A percentile compares a stretch with the other conserved stretches of the same genome.
phyloP scores from a whole-genome alignment of 208 protist species.

The Leptomonas pyrrhocoris region DNA sequence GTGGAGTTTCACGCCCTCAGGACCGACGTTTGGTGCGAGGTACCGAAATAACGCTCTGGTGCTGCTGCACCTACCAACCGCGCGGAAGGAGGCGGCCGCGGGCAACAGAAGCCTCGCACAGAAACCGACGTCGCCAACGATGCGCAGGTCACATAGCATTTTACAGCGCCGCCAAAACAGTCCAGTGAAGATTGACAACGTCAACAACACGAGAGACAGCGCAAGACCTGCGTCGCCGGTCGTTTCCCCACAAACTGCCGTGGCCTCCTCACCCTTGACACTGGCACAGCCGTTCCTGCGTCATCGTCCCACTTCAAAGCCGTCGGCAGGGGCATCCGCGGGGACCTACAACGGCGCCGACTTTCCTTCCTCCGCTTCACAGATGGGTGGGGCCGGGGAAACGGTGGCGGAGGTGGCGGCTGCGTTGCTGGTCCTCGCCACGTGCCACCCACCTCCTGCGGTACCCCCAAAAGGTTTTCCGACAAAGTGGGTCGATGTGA shows the following conservation, averaged over 20 bases:
- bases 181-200: neutral
- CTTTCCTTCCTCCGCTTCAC: neutral
- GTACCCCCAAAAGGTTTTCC: slow-evolving; percentile 20
- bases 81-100: neutral
- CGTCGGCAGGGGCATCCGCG: neutral
- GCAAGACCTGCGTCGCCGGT: too few relatives aligned
- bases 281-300: slow-evolving; percentile 26
- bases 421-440: slow-evolving; percentile 10
- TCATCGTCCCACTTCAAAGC: neutral
- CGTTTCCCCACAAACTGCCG: neutral
- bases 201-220: neutral
- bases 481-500: slow-evolving; percentile 32
- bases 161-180: slow-evolving; percentile 1
- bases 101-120: neutral
- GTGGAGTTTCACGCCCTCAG: slow-evolving; percentile 30
- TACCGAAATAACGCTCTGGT: slow-evolving; percentile 12
- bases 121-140: neutral
- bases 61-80: slow-evolving; percentile 32
- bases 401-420: neutral
- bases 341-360: neutral
- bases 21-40: slow-evolving; percentile 28
- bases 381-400: neutral
- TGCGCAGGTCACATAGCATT: neutral
- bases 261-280: neutral
- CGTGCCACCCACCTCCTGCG: neutral